A percentile compares a stretch with the other conserved stretches of the same genome.
phyloP scores from a whole-genome alignment of 257 asterid genomes.

The Cruciata laevipes region DNA sequence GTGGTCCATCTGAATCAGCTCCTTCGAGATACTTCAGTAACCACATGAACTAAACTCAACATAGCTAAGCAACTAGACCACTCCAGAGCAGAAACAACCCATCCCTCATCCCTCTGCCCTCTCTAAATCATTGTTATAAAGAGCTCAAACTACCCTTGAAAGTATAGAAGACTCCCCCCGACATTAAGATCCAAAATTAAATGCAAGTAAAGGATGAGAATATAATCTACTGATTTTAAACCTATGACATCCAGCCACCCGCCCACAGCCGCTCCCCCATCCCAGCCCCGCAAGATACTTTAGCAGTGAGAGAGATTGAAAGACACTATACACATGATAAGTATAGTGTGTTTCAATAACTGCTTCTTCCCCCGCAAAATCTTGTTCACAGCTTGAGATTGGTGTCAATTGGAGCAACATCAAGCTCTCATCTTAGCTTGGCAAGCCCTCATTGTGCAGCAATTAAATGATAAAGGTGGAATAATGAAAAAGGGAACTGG shows the following conservation, averaged over 20 bases:
- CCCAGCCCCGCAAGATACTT: conserved; percentile 10
- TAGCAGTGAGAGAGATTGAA: conserved; percentile 21
- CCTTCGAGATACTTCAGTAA: conserved; percentile 32
- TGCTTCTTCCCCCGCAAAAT: conserved; percentile 23
- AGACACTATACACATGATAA: conserved; percentile 28
- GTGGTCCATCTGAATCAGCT: conserved; percentile 45
- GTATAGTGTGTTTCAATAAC: conserved; percentile 46
- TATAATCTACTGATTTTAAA: not conserved
- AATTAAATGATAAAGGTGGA: conserved; percentile 37
- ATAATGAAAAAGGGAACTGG: conserved; percentile 46
- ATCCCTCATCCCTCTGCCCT: not conserved
- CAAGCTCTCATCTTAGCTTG: not conserved
- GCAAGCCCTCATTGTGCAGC: not conserved
- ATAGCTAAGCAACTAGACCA: conserved; percentile 16
- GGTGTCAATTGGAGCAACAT: not conserved
- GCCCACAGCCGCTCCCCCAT: not conserved
- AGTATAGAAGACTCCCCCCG: not conserved
- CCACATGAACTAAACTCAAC: conserved; percentile 26
- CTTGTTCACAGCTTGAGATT: not conserved
- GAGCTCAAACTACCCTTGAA: not conserved
- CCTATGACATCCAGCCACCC: not conserved
- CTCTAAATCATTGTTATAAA: not conserved
- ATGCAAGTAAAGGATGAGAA: not conserved
- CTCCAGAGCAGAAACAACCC: conserved; percentile 1
- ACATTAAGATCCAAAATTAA: not conserved